Base-by-base conservation (phyloP, 108 stramenopile genomes). In the Fistulifera pelliculosa region DNA sequence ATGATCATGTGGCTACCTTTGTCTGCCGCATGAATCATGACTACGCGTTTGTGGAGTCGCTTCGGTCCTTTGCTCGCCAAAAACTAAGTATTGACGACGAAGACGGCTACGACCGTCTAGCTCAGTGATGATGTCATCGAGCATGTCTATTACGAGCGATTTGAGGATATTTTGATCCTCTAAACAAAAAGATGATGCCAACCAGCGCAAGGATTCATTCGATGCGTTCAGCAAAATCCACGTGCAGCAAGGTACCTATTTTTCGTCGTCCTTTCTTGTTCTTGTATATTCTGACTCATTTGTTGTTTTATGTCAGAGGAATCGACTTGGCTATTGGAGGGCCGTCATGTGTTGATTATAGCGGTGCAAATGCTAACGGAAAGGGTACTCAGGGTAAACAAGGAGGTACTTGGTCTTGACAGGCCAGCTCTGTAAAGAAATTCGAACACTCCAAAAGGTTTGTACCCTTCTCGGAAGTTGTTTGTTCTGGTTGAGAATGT, bases 21-120 rank as follows among this genome's bases (percentile, higher is more conserved):
- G 75, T 73, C 0, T 57, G 42, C 38, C 59, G 71, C 26, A 59
- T 41, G 1, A 56, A 62, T 28, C 75, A 77, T 54, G 75, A 77
- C 41, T 49, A 21, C 11, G 43, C n/a, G 1, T 77, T 69, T 43
- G 54, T 49, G 43, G 38, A 19, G 71, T 49, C 35, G 16, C 16
- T 16, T 3, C 31, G 31, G 6, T 8, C 3, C 6, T 35, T 35
- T 35, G 31, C 31, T 8, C 5, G 12, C 10, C 51, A 52, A 52
- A 18, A 52, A 12, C 51, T 28, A 54, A 21, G 5, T 21, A 8
- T 45, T 21, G 17, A 21, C 44, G 21, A 11, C 44, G 21, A 41
- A 41, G 40, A 11, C 40, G 12, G 44, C 23, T 35, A 35, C 31
- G 31, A 3, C 6, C 31, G 31, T 6, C 31, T 35, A 35, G 3